phyloP scores from a whole-genome alignment of 805 yeast genomes.

The Saccharomycopsis sp. region DNA sequence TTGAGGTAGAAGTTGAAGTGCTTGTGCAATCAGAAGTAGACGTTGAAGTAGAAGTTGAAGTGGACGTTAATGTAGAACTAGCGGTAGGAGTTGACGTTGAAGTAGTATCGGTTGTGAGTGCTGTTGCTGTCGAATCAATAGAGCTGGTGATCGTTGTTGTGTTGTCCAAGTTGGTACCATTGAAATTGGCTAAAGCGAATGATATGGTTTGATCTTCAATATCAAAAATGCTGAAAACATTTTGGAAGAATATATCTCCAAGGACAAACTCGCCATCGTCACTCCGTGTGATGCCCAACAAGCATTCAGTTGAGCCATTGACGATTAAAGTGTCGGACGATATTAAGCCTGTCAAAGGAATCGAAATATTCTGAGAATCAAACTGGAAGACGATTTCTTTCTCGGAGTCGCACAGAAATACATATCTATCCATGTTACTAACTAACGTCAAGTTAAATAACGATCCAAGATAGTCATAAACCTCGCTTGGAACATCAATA shows the following conservation, averaged over 20 bases:
- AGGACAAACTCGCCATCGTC: constrained; percentile 32
- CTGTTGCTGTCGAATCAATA: too few relatives aligned
- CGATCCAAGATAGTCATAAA: constrained; percentile 8
- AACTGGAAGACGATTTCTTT: constrained; percentile 3
- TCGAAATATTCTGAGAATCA: constrained; percentile 8
- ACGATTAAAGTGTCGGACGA: neutral
- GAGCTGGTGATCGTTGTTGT: neutral
- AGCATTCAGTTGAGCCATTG: constrained; percentile 4
- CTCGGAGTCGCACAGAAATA: constrained; percentile 2
- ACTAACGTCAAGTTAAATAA: constrained; percentile 6
- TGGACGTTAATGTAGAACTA: neutral
- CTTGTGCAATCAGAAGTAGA: too few relatives aligned
- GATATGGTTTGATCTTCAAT: constrained; percentile 37
- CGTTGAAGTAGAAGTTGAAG: neutral
- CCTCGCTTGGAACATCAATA: constrained; percentile 8
- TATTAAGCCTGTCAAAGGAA: constrained; percentile 4
- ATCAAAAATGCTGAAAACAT: constrained; percentile 50
- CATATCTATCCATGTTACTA: constrained; percentile 3
- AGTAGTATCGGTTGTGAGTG: neutral
- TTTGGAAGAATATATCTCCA: constrained; percentile 50
- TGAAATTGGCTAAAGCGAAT: constrained; percentile 28
- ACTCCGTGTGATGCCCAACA: constrained; percentile 31
- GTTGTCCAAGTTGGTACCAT: neutral
- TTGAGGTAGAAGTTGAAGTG: neutral
- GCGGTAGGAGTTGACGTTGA: neutral